Evolutionary conservation across 2,329 filamentous ascomycete species (phyloP), one percentile per base, ranked within the genome.

Genomic region (Didymellaceae sp.): DNA sequence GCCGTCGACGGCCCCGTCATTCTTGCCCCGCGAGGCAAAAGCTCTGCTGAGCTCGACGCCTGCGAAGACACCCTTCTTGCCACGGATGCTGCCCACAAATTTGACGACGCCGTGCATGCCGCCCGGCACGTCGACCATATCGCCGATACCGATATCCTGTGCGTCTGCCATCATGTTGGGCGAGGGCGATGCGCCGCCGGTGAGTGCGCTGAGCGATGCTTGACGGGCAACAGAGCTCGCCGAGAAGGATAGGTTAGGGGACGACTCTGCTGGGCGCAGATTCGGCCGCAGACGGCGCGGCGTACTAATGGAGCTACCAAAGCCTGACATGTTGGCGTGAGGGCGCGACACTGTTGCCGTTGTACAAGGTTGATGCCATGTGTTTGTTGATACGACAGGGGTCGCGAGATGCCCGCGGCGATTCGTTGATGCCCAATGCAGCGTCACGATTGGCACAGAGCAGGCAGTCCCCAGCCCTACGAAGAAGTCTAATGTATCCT

Each of bases 1-100:
- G 31, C 80, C 94, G 62, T 97, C 93, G 45, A 97, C 94, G 73
- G 96, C 92, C 57, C 94, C 94, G 66, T 84, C 95, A 70, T 99
- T 99, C 80, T 99, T 99, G 25, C 94, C 94, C 68, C 88, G 85
- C 42, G 81, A 74, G 25, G 91, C 89, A 77, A 88, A 95, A 61
- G 96, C 89, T 44, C 84, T 79, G 65, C 87, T 85, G 57, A 99
- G 80, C 74, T 99, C 94, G 26, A 99, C 90, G 35, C 94, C 94
- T 24, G 90, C 91, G 78, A 99, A 99, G 16, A 84, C 83, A 41
- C 94, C 94, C 62, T 89, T 91, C 78, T 96, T 97, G 57, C 92
- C 92, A 62, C 86, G 84, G 31, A 99, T 93, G 30, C 80, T 80
- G 34, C 94, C 94, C 55, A 97, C 80, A 70, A 96, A 99, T 70